These are phyloP conservation scores for Claviceps fusiformis DNA, from an alignment of 2,329 filamentous ascomycete genomes.

Conservation along the genomic window DNA sequence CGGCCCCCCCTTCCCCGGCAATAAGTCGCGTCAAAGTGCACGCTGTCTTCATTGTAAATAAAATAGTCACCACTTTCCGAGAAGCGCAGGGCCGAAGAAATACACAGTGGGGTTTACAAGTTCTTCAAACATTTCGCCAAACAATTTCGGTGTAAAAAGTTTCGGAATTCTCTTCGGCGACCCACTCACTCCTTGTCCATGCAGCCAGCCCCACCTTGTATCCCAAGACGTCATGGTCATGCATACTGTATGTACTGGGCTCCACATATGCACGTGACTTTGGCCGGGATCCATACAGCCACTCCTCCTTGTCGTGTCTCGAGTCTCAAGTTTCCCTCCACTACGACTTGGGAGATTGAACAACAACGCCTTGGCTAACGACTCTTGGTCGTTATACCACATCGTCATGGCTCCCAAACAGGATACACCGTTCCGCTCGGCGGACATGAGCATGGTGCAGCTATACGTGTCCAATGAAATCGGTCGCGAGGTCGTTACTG, in stretches of 20 bases:
- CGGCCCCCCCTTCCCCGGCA: too few relatives aligned
- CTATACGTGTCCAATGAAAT: constrained; percentile 99
- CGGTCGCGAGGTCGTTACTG: constrained; percentile 91
- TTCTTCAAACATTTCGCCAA: too few relatives aligned
- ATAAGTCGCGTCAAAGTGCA: too few relatives aligned
- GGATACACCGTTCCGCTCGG: constrained; percentile 98
- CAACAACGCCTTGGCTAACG: constrained; percentile 14
- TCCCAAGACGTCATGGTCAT: background rate
- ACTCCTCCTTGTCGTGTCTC: constrained; percentile 10
- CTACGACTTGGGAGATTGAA: constrained; percentile 14
- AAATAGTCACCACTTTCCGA: too few relatives aligned
- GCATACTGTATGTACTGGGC: constrained; percentile 1
- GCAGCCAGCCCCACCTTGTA: background rate
- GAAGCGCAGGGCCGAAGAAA: too few relatives aligned
- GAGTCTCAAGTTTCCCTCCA: constrained; percentile 10
- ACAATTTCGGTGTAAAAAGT: too few relatives aligned
- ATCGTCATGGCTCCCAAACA: constrained; percentile 48
- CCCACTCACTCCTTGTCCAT: background rate
- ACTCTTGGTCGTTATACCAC: constrained; percentile 18
- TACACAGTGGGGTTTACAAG: too few relatives aligned
- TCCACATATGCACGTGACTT: constrained; percentile 14
- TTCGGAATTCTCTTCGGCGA: too few relatives aligned
- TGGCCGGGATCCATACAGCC: constrained; percentile 12
- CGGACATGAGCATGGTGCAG: constrained; percentile 99
- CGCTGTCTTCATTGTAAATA: too few relatives aligned